Percentiles rank a stretch among this genome's conserved stretches.
Conservation (phyloP, 1,284 basidiomycete genomes). For the Microbotryum intermedium region DNA sequence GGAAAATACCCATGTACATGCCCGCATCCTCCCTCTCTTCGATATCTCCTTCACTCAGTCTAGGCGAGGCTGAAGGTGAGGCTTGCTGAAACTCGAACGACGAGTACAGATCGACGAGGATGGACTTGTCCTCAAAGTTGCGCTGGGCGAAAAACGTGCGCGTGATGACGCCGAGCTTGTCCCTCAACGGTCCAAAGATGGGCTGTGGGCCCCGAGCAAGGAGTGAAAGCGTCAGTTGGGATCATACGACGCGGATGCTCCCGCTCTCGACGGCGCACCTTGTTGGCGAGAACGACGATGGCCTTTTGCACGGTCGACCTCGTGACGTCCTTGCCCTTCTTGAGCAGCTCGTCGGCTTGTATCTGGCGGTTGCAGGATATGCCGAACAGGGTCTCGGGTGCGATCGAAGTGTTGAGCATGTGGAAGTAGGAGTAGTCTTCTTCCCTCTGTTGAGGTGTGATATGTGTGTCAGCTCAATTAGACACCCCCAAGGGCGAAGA, state of each 20-base stretch:
- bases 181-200: constrained; percentile 44
- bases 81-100: constrained; percentile 40
- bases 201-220: constrained; percentile 8
- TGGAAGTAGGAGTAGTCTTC: constrained; percentile 99
- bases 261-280: constrained; percentile 6
- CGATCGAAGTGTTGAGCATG: constrained; percentile 45
- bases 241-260: too few relatives aligned
- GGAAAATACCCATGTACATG: constrained; percentile 63
- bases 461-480: neutral
- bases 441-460: constrained; percentile 50
- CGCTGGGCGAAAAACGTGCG: constrained; percentile 80
- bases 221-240: neutral
- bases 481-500: neutral
- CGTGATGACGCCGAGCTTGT: constrained; percentile 94
- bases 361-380: constrained; percentile 99
- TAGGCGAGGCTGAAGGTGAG: neutral
- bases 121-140: constrained; percentile 73
- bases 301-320: constrained; percentile 96
- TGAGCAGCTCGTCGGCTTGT: constrained; percentile 65
- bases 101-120: constrained; percentile 69
- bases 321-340: constrained; percentile 78
- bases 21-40: constrained; percentile 13
- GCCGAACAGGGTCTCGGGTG: constrained; percentile 66
- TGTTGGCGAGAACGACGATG: constrained; percentile 73
- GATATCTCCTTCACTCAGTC: constrained; percentile 31